phyloP scores from a whole-genome alignment of 73 alveolate species.

The Effrenium voratum region DNA sequence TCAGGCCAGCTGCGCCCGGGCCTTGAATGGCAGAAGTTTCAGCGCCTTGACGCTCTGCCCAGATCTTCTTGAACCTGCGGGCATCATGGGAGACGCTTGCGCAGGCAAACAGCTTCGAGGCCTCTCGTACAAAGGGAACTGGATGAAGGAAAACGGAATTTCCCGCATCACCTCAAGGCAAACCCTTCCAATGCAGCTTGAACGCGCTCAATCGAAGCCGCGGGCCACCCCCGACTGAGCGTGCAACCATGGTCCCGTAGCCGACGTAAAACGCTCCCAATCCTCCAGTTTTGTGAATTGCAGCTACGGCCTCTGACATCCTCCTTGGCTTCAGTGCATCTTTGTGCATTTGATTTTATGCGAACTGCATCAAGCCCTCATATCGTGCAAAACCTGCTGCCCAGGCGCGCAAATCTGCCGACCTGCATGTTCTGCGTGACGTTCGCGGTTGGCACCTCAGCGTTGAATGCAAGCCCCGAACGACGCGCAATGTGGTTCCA shows the following conservation, averaged over 20 bases:
- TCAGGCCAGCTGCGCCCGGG: too few relatives aligned
- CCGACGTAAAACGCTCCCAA: conserved; percentile 96
- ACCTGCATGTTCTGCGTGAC: conserved; percentile 96
- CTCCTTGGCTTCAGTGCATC: conserved; percentile 27
- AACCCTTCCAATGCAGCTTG: neutral
- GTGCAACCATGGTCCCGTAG: conserved; percentile 93
- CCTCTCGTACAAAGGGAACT: conserved; percentile 96
- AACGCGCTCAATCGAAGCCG: neutral
- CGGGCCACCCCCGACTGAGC: neutral
- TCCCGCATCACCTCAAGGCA: conserved; percentile 95
- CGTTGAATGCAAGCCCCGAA: too few relatives aligned
- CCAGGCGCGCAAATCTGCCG: conserved; percentile 35
- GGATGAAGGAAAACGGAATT: conserved; percentile 96
- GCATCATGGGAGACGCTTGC: too few relatives aligned
- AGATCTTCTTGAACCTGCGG: conserved; percentile 69
- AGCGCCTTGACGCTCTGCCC: conserved; percentile 56
- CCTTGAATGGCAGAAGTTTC: conserved; percentile 77
- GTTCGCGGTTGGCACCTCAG: conserved; percentile 96
- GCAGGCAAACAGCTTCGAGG: neutral
- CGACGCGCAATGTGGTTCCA: neutral
- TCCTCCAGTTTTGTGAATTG: conserved; percentile 94
- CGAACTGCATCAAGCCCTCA: neutral
- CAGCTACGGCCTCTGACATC: conserved; percentile 94
- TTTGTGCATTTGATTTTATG: neutral
- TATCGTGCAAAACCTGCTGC: neutral